These are phyloP conservation scores for Colletotrichum sp. DNA, from an alignment of 2,329 filamentous ascomycete genomes.

Conservation along the genomic window DNA sequence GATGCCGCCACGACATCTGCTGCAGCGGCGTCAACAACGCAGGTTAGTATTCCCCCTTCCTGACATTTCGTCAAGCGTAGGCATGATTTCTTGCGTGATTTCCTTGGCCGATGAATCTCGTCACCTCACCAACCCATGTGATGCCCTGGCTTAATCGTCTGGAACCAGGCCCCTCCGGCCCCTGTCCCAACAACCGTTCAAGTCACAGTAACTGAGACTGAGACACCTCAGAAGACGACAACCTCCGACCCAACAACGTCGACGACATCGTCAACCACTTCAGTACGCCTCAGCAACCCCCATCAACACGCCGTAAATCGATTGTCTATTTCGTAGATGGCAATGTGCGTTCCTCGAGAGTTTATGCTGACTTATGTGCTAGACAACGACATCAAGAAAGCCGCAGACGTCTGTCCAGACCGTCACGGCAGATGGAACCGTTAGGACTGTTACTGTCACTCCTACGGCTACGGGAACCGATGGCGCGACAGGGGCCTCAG, in stretches of 20 bases:
- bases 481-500: constrained; percentile 11
- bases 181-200: constrained; percentile 23
- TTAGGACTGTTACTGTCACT: constrained; percentile 59
- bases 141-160: constrained; percentile 21
- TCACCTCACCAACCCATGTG: constrained; percentile 6
- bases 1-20: constrained; percentile 20
- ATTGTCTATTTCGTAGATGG: background rate
- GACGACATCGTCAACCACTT: constrained; percentile 14
- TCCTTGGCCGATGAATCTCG: constrained; percentile 11
- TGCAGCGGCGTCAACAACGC: constrained; percentile 23
- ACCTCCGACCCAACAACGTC: constrained; percentile 29
- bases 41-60: constrained; percentile 11
- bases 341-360: background rate
- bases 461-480: constrained; percentile 39
- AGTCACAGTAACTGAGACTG: constrained; percentile 27
- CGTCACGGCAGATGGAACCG: constrained; percentile 56
- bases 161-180: constrained; percentile 27
- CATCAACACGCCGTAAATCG: constrained; percentile 3
- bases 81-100: constrained; percentile 6
- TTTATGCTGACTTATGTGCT: background rate
- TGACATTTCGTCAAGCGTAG: background rate
- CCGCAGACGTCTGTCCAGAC: constrained; percentile 44
- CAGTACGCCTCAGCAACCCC: constrained; percentile 14
- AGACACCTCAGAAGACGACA: constrained; percentile 39
- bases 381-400: background rate